Conservation (phyloP, 106 monocot species). For the Cymbidium sinense region DNA sequence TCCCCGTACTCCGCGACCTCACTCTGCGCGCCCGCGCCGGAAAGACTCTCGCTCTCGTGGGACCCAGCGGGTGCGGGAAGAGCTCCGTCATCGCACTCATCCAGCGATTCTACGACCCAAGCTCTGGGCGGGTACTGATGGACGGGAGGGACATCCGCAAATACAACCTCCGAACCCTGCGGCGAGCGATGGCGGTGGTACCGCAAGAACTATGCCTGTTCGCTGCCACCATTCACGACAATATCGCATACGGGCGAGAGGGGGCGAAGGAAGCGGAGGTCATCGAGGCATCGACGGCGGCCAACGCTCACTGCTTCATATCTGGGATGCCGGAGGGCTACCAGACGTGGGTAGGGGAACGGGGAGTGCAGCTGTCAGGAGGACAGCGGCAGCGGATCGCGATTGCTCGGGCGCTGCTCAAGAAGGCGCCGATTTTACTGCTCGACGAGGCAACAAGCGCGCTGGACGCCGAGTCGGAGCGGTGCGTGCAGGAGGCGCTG, state of each 20-base stretch:
- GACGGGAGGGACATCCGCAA: conserved; percentile 85
- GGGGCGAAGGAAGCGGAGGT: conserved; percentile 69
- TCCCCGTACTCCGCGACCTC: conserved; percentile 61
- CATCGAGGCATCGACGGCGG: conserved; percentile 70
- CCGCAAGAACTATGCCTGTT: conserved; percentile 93
- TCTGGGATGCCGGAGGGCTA: conserved; percentile 86
- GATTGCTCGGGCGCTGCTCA: conserved; percentile 71
- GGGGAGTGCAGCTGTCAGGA: conserved; percentile 80
- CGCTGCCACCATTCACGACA: conserved; percentile 65
- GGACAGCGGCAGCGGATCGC: conserved; percentile 91
- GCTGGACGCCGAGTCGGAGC: conserved; percentile 82
- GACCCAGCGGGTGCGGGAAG: conserved; percentile 94
- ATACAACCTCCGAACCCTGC: conserved; percentile 61
- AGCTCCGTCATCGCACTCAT: conserved; percentile 80
- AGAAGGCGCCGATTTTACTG: conserved; percentile 57
- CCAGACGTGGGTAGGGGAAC: conserved; percentile 71
- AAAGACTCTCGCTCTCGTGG: conserved; percentile 71
- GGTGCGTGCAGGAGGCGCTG: conserved; percentile 74
- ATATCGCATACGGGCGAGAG: conserved; percentile 83
- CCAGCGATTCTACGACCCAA: conserved; percentile 88
- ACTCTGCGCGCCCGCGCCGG: conserved; percentile 80
- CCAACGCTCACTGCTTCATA: conserved; percentile 86
- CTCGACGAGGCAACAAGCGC: conserved; percentile 97
- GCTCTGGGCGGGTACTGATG: conserved; percentile 68
- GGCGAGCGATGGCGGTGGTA: conserved; percentile 61